Conservation (phyloP, 805 yeast species). For the Sugiyamaella floridensis region DNA sequence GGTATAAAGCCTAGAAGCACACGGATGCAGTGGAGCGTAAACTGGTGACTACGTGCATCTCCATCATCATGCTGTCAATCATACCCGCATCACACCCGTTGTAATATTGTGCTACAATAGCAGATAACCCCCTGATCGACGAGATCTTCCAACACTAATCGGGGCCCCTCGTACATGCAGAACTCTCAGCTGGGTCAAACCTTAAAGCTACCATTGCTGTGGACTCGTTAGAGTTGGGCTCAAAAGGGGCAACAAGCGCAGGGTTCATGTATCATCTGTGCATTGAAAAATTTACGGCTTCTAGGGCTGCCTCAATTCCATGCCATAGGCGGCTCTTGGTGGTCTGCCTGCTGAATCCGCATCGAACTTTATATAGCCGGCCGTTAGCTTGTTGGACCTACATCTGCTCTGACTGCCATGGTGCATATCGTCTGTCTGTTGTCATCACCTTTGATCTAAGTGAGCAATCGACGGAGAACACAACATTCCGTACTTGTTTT, state of each 20-base stretch:
- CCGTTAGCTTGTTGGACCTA: not conserved
- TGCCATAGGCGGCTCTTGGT: not conserved
- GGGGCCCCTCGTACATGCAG: not conserved
- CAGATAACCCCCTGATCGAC: not conserved
- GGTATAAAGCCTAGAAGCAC: not conserved
- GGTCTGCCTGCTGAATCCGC: not conserved
- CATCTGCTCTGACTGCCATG: not conserved
- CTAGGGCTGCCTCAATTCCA: not conserved
- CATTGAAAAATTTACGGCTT: not conserved
- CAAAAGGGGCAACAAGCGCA: not conserved
- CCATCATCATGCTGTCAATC: not conserved
- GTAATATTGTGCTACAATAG: not conserved
- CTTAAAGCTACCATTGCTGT: not conserved
- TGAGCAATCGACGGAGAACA: not conserved
- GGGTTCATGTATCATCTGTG: not conserved
- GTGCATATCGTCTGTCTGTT: not conserved
- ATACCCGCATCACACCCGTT: not conserved
- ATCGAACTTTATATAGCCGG: not conserved
- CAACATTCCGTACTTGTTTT: too few species aligned
- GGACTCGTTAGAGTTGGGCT: not conserved
- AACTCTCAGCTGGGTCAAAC: not conserved
- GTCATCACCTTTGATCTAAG: too few species aligned
- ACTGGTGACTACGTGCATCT: not conserved
- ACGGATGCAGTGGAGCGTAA: not conserved
- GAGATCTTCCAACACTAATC: not conserved